Evolutionary conservation across 805 yeast species (phyloP), one percentile per base, ranked within the genome.

Genomic region (Nakazawaea ernobii): DNA sequence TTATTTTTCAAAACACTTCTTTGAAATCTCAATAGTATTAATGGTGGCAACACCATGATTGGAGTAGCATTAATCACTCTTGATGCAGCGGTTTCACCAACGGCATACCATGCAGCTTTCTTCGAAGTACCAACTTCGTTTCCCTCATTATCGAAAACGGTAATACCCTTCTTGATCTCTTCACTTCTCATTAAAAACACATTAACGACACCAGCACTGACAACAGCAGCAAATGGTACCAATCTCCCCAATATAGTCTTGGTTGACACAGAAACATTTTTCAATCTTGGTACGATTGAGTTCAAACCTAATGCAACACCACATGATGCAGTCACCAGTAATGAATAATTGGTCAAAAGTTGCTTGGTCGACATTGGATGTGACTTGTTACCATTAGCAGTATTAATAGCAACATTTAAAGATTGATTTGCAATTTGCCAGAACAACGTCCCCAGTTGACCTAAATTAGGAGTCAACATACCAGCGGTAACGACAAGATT

Each of bases 361-460:
- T 94, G 97, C 45, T 70, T 58, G 0, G 91, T 85, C 3, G 92
- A 72, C 65, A 94, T 72, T 0, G 97, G 97, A 58, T 91, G 95
- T 0, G 96, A 86, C 62, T 94, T 94, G 71, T 94, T 94, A 32
- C 97, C 92, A 61, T 94, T 94, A 38, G 98, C 94, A 37, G 94
- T 88, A 67, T 94, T 94, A 55, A 94, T 88, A 2, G 99, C 99
- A 48, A 94, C 99, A 60, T 94, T 94, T 54, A 94, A 74, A 20
- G 97, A 88, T 68, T 94, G 99, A 68, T 94, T 94, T 17, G 97
- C 95, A 63, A 94, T 80, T 69, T 94, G 99, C 99, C 99, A 94
- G 67, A 94, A 92, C 20, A 90, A 62, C 0, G 98, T 92, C 35
- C 99, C 99, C 0, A 77, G 80, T 8, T 90, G 81, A 8, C 96